Evolutionary conservation across 805 yeast genomes (phyloP).

Genomic region (Kodamaea kaohsiungensis): DNA sequence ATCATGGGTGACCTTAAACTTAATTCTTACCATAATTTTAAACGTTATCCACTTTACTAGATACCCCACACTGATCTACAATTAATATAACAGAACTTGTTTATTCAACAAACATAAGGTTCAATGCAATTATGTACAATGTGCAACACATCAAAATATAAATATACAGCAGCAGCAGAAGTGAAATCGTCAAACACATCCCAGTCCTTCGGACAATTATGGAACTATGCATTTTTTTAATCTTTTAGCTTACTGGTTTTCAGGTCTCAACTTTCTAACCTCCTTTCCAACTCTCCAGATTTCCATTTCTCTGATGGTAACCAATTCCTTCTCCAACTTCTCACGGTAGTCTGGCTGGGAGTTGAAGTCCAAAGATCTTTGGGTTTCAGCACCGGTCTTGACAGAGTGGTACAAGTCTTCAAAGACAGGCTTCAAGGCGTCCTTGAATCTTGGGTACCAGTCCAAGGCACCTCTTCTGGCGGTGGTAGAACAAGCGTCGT

Average conservation of each 20-base stretch:
- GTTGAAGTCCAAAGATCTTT: conserved; percentile 98
- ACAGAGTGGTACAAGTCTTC: conserved; percentile 93
- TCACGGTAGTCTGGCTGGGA: conserved; percentile 97
- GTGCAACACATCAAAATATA: conserved; percentile 8
- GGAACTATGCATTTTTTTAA: conserved; percentile 11
- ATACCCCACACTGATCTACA: too few species aligned
- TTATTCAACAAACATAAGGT: conserved; percentile 47
- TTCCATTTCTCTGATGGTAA: conserved; percentile 94
- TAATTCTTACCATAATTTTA: too few species aligned
- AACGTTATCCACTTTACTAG: too few species aligned
- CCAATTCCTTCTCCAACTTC: conserved; percentile 89
- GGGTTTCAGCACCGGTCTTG: conserved; percentile 94
- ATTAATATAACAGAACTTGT: conserved; percentile 18
- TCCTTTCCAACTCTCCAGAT: conserved; percentile 99
- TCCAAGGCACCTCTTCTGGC: conserved; percentile 99
- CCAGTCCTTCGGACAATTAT: conserved; percentile 44
- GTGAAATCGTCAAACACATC: conserved; percentile 14
- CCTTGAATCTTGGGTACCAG: conserved; percentile 99
- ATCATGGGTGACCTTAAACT: too few species aligned
- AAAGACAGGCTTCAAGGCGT: conserved; percentile 98
- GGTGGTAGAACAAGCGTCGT: conserved; percentile 99
- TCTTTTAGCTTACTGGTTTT: conserved; percentile 69
- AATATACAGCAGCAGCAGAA: conserved; percentile 15
- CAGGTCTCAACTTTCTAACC: conserved; percentile 99
- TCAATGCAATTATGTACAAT: conserved; percentile 29